A percentile compares a stretch with the other conserved stretches of the same genome.
These are phyloP conservation scores for Neofusicoccum laricinum DNA, from an alignment of 2,329 filamentous ascomycete genomes.

Conservation along the genomic window DNA sequence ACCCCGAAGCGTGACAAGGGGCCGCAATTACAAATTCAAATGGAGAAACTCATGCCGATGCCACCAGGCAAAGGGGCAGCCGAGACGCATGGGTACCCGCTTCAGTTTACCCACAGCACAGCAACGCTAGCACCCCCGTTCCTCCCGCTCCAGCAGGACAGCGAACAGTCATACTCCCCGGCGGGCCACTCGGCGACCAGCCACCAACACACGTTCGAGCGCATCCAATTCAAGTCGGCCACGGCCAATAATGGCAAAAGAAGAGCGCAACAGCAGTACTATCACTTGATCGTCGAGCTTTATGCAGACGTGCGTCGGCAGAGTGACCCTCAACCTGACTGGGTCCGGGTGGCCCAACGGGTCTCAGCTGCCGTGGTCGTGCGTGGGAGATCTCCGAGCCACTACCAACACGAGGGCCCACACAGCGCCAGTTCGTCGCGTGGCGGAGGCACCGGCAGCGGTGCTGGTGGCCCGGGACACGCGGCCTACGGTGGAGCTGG, in stretches of 20 bases:
- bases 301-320: slow-evolving; percentile 36
- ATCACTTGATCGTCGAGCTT: slow-evolving; percentile 78
- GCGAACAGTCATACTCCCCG: slow-evolving; percentile 28
- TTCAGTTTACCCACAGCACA: slow-evolving; percentile 38
- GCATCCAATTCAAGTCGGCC: slow-evolving; percentile 91
- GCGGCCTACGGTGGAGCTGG: slow-evolving; percentile 22
- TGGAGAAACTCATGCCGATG: slow-evolving; percentile 66
- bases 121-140: slow-evolving; percentile 34
- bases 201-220: slow-evolving; percentile 68
- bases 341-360: slow-evolving; percentile 36
- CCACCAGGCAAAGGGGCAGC: slow-evolving; percentile 50
- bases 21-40: slow-evolving; percentile 70
- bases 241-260: slow-evolving; percentile 93
- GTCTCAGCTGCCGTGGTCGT: slow-evolving; percentile 38
- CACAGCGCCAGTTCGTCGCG: slow-evolving; percentile 35
- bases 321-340: slow-evolving; percentile 28
- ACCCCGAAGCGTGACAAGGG: slow-evolving; percentile 90
- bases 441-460: slow-evolving; percentile 60
- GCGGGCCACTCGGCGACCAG: slow-evolving; percentile 32
- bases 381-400: slow-evolving; percentile 39
- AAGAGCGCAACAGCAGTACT: slow-evolving; percentile 86
- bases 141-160: slow-evolving; percentile 41
- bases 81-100: slow-evolving; percentile 37
- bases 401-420: slow-evolving; percentile 47
- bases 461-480: slow-evolving; percentile 45